These are phyloP conservation scores for Clonostachys rhizophaga DNA, from an alignment of 2,329 filamentous ascomycete genomes.

Conservation along the genomic window DNA sequence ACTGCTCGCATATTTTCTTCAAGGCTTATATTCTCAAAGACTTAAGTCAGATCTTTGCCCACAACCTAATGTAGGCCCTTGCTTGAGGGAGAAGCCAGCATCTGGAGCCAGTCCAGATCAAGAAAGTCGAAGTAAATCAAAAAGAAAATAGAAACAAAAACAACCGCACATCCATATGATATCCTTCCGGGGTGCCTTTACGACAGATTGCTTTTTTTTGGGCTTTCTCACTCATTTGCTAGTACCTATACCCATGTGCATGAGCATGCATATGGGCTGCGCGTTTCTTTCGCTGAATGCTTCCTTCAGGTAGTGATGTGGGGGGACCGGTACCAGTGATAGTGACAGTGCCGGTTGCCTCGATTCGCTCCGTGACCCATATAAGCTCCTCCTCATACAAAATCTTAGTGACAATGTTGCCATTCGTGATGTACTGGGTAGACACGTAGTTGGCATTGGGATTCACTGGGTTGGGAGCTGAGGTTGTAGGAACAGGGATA, in stretches of 20 bases:
- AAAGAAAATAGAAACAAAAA: slow-evolving; percentile 6
- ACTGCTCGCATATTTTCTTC: slow-evolving; percentile 17
- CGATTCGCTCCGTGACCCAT: slow-evolving; percentile 41
- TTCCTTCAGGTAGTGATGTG: slow-evolving; percentile 3
- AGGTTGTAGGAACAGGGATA: slow-evolving; percentile 1
- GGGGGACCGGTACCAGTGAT: slow-evolving; percentile 16
- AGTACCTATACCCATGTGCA: too few relatives aligned
- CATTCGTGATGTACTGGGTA: slow-evolving; percentile 48
- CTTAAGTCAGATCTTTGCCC: background rate
- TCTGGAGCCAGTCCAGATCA: slow-evolving; percentile 29
- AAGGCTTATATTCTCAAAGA: slow-evolving; percentile 21
- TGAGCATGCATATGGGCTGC: too few relatives aligned
- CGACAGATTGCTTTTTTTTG: too few relatives aligned
- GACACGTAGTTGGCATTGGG: slow-evolving; percentile 31
- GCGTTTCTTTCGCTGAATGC: background rate
- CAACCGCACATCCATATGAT: too few relatives aligned
- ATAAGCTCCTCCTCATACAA: slow-evolving; percentile 51
- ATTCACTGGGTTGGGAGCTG: slow-evolving; percentile 18
- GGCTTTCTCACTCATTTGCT: too few relatives aligned
- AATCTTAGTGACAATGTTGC: slow-evolving; percentile 48
- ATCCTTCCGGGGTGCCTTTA: too few relatives aligned
- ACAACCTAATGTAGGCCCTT: slow-evolving; percentile 22
- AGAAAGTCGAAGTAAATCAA: slow-evolving; percentile 7
- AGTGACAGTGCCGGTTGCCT: slow-evolving; percentile 33
- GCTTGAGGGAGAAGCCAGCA: slow-evolving; percentile 7